A percentile compares a stretch with the other conserved stretches of the same genome.
Evolutionary conservation across 129 eudicot genomes (phyloP).

Genomic region (Daucus carota): DNA sequence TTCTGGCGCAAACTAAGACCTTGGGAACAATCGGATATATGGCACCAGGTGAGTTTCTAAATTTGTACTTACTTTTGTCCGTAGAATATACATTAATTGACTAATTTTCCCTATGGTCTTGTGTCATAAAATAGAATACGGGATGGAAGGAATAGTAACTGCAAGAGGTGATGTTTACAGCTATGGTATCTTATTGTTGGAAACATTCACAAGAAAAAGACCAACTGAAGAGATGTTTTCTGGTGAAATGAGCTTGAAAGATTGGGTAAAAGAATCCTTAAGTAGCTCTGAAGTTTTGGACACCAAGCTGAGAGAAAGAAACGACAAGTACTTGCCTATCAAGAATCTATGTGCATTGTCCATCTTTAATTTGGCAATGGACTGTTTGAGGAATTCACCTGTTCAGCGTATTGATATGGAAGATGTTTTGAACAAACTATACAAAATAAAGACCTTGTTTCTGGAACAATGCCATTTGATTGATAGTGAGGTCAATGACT

Average conservation of each 20-base stretch:
- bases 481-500: not conserved
- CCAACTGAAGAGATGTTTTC: constrained; percentile 22
- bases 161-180: constrained; percentile 23
- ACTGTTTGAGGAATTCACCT: not conserved
- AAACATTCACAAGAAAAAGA: constrained; percentile 22
- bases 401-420: not conserved
- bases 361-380: not conserved
- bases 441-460: not conserved
- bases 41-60: constrained; percentile 21
- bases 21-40: constrained; percentile 22
- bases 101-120: not conserved
- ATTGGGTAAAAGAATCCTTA: constrained; percentile 7
- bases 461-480: not conserved
- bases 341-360: constrained; percentile 13
- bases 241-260: constrained; percentile 12
- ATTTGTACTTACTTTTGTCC: not conserved
- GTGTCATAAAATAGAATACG: constrained; percentile 20
- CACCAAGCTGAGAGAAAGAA: constrained; percentile 1
- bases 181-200: constrained; percentile 26
- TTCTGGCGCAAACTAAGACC: constrained; percentile 15
- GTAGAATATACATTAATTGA: not conserved
- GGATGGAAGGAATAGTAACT: constrained; percentile 29
- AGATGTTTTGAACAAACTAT: not conserved
- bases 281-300: constrained; percentile 6
- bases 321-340: not conserved